Conservation (phyloP, 2,329 filamentous ascomycete species). For the Eutypella sp. region DNA sequence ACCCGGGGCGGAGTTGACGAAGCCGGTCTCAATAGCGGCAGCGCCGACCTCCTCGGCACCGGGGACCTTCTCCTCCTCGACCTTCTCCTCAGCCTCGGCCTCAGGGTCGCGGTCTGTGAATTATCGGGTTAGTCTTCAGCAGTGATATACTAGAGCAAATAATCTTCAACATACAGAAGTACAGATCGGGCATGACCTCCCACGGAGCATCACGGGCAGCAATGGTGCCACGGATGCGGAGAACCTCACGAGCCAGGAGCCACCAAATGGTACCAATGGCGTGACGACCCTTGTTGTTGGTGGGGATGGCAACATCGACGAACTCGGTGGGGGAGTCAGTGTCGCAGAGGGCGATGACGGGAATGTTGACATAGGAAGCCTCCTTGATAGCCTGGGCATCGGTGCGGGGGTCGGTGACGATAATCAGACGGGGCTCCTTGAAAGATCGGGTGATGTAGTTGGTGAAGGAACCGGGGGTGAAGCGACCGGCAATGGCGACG, state of each 20-base stretch:
- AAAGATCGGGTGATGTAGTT: slow-evolving; percentile 99
- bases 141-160: neutral
- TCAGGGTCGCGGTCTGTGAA: slow-evolving; percentile 97
- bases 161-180: slow-evolving; percentile 70
- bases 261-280: slow-evolving; percentile 98
- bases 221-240: slow-evolving; percentile 96
- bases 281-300: slow-evolving; percentile 99
- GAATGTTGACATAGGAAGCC: slow-evolving; percentile 99
- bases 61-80: slow-evolving; percentile 85
- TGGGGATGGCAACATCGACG: slow-evolving; percentile 99
- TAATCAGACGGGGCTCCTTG: slow-evolving; percentile 99
- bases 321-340: slow-evolving; percentile 99
- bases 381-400: slow-evolving; percentile 99
- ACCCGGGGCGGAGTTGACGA: slow-evolving; percentile 53
- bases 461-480: slow-evolving; percentile 99
- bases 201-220: slow-evolving; percentile 93
- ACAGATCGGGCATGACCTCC: slow-evolving; percentile 99
- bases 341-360: slow-evolving; percentile 98
- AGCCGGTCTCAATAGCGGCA: slow-evolving; percentile 72
- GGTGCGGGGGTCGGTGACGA: slow-evolving; percentile 99
- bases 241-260: slow-evolving; percentile 99
- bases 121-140: slow-evolving; percentile 14
- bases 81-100: slow-evolving; percentile 98
- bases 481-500: slow-evolving; percentile 96
- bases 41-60: slow-evolving; percentile 80